Evolutionary conservation across 805 yeast genomes (phyloP).

Genomic region (Yarrowia divulgata): DNA sequence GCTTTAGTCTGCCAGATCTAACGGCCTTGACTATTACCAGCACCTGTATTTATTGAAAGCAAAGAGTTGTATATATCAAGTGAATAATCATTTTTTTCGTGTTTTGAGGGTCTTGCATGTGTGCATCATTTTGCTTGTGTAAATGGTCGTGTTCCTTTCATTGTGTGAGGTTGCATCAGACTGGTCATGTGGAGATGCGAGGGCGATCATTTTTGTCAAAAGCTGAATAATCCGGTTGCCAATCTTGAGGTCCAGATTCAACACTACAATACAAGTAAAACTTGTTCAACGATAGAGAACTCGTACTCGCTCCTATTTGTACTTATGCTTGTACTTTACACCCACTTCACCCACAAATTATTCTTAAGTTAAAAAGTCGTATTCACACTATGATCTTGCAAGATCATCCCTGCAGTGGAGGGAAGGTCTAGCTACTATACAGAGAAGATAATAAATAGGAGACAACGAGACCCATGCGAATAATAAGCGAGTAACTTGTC

Average conservation of each 20-base stretch:
- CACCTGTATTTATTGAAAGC: constrained; percentile 8
- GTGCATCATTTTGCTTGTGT: neutral
- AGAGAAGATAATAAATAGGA: constrained; percentile 1
- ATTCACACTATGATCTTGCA: neutral
- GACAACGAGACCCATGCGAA: constrained; percentile 1
- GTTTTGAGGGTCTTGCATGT: neutral
- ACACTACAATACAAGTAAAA: too few species aligned
- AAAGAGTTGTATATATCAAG: constrained; percentile 12
- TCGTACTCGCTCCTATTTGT: too few species aligned
- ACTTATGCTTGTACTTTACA: too few species aligned
- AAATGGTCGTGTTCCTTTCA: neutral
- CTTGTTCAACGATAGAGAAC: too few species aligned
- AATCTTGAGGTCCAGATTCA: too few species aligned
- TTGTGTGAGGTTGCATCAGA: neutral
- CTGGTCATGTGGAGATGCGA: neutral
- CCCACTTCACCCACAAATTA: too few species aligned
- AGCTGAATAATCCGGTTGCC: too few species aligned
- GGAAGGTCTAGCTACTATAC: too few species aligned
- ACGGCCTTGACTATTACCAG: neutral
- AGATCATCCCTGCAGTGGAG: neutral
- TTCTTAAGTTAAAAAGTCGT: neutral
- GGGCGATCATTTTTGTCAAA: too few species aligned
- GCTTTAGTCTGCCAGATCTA: neutral
- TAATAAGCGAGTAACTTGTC: constrained; percentile 14
- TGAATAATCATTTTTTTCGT: neutral